Base-by-base conservation (phyloP, 768 basidiomycete species). In the Lactifluus echinatus region DNA sequence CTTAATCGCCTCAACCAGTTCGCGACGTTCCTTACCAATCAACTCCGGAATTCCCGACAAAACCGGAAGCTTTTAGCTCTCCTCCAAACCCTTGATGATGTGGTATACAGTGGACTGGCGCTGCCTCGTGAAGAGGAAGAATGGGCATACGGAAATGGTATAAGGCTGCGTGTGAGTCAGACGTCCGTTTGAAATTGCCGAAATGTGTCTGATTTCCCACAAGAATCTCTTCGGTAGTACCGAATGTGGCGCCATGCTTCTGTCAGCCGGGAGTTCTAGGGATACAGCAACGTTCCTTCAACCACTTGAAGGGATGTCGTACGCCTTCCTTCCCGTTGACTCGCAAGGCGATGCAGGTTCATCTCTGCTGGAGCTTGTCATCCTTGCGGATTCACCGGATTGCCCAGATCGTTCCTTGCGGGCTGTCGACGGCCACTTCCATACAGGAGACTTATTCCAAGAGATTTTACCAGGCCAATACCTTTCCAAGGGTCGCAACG, bases 201-300 rank as follows among this genome's bases (percentile, higher is more conserved):
- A 50, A 52, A 36, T 52, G 63, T 37, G 46, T 63, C 57, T 62
- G 73, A 60, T 72, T 6, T 29, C 28, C 34, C 49, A 61, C 46
- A 59, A 88, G 83, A 90, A 89, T 67, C 74, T 87, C 17, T 90
- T 89, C 66, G 89, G 89, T 17, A 87, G 81, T 68, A 91, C 89
- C 1, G 89, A 91, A 74, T 79, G 85, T 59, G 87, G 86, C 40
- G 83, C 79, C 1, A 85, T 85, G 76, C 72, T 91, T 52, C 67
- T 82, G 26, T 84, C 85, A 12, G 64, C 74, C 43, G 83, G 82
- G 43, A 79, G 77, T 33, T 70, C 73, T 52, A 81, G 78, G 37
- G 72, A 70, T 47, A 74, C 79, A 57, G 77, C 76, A 54, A 74
- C 74, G 37, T 71, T 81, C 55, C 76, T 89, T 42, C 75, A 74